phyloP scores from a whole-genome alignment of 805 yeast species.

The Saturnispora halmiae region DNA sequence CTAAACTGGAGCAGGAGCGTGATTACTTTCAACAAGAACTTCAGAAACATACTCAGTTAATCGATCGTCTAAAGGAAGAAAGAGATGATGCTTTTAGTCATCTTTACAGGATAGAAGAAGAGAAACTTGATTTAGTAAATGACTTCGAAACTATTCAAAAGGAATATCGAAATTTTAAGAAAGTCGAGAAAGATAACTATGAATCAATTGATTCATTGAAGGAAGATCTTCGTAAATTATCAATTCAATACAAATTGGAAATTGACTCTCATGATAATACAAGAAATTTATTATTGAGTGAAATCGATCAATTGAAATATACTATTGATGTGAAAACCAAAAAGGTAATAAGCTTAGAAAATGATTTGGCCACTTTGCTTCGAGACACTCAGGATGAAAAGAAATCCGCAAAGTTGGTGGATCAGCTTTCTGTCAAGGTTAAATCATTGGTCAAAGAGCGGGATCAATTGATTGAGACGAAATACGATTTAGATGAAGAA shows the following conservation, averaged over 20 bases:
- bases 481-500: background rate
- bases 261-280: slow-evolving; percentile 19
- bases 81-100: slow-evolving; percentile 27
- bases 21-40: slow-evolving; percentile 9
- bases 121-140: slow-evolving; percentile 29
- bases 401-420: background rate
- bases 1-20: slow-evolving; percentile 10
- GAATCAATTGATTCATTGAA: slow-evolving; percentile 13
- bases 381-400: background rate
- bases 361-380: slow-evolving; percentile 2
- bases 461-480: slow-evolving; percentile 2
- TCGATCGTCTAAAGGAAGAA: slow-evolving; percentile 10
- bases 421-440: slow-evolving; percentile 11
- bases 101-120: slow-evolving; percentile 30
- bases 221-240: slow-evolving; percentile 32
- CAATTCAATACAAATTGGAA: slow-evolving; percentile 27
- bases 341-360: slow-evolving; percentile 5
- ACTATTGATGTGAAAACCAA: slow-evolving; percentile 12
- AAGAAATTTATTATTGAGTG: slow-evolving; percentile 13
- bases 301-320: slow-evolving; percentile 14
- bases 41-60: slow-evolving; percentile 21
- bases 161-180: slow-evolving; percentile 13
- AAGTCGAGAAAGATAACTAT: slow-evolving; percentile 2
- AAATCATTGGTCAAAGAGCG: slow-evolving; percentile 3
- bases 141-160: slow-evolving; percentile 29